Base-by-base conservation (phyloP, 2,329 filamentous ascomycete genomes). In the Botrytis fabae region DNA sequence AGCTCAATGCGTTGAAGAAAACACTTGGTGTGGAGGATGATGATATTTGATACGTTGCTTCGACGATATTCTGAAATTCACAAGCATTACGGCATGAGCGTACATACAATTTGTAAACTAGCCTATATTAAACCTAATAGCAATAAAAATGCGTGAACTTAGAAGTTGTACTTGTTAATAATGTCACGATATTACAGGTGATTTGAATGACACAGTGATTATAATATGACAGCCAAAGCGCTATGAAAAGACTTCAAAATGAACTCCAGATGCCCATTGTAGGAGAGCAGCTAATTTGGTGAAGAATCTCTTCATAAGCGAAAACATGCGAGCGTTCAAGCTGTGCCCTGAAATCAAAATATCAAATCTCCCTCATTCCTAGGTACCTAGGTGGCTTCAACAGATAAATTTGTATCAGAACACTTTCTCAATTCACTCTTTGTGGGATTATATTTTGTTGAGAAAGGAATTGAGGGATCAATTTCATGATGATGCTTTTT, bases 1-100 rank as follows among this genome's bases (percentile, higher is more conserved):
- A 81, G 48, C 73, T 81, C 38, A 75, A 80, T 71, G 72, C 75
- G 20, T 68, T 81, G 60, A 80, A 80, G 72, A 78, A 70, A 51
- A 77, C 77, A 12, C 73, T 81, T 46, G 80, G 80, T 22, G 79
- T 81, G 66, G 78, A 80, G 48, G 79, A 80, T 46, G 77, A 78
- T 65, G 75, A 76, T 66, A 73, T 51, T 60, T 72, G 54, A 68
- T 68, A 63, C 8, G 59, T 25, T 57, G 64, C 54, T 69, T 51
- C 28, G 32, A 68, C 20, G 54, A 32, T 12, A 69, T 69, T 40
- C 25, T 32, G 44, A 64, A 60, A 40, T 54, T 61, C n/a, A 46
- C 38, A 22, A 59, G n/a, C 38, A 44, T 32, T 42, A n/a, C 61
- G 61, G 61, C 40, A 40, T 64, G 20, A 48, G 51, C 35, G 51